These are phyloP conservation scores for Lentinus tigrinus DNA, from an alignment of 768 basidiomycete genomes.

Conservation along the genomic window DNA sequence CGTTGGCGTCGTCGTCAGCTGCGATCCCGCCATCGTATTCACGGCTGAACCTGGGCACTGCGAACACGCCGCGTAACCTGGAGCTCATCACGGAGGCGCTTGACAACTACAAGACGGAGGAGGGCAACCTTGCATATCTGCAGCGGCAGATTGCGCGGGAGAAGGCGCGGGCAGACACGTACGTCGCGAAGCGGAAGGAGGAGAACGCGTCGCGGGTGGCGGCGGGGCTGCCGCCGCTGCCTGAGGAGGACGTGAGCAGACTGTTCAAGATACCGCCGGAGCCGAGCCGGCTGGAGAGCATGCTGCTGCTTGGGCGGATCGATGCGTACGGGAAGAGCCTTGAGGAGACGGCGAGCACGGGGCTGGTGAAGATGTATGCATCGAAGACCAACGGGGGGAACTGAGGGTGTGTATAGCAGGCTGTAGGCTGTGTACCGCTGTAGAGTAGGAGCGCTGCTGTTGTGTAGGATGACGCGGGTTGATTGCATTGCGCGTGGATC, in stretches of 20 bases:
- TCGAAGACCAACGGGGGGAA: slow-evolving; percentile 41
- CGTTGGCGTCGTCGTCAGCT: slow-evolving; percentile 37
- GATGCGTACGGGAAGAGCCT: slow-evolving; percentile 83
- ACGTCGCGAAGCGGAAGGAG: slow-evolving; percentile 83
- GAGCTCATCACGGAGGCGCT: slow-evolving; percentile 85
- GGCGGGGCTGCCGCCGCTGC: slow-evolving; percentile 82
- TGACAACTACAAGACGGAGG: slow-evolving; percentile 85
- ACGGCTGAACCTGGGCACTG: slow-evolving; percentile 67
- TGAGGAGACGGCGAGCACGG: slow-evolving; percentile 55
- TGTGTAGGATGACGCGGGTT: neutral
- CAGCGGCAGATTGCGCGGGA: slow-evolving; percentile 87
- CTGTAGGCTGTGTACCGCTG: neutral
- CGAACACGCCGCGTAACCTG: slow-evolving; percentile 70
- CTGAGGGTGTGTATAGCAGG: neutral
- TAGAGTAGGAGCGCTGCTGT: neutral
- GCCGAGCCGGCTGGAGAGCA: slow-evolving; percentile 84
- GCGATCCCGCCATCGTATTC: slow-evolving; percentile 63
- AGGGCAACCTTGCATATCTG: slow-evolving; percentile 88
- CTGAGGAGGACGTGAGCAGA: slow-evolving; percentile 81
- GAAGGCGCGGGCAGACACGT: slow-evolving; percentile 72
- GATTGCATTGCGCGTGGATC: too few species aligned
- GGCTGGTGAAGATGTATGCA: slow-evolving; percentile 84
- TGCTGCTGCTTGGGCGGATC: slow-evolving; percentile 83
- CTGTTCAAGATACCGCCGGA: slow-evolving; percentile 88
- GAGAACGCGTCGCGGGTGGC: slow-evolving; percentile 78